Evolutionary conservation across 352 stramenopile genomes (phyloP).

Genomic region (Phytophthora pini): DNA sequence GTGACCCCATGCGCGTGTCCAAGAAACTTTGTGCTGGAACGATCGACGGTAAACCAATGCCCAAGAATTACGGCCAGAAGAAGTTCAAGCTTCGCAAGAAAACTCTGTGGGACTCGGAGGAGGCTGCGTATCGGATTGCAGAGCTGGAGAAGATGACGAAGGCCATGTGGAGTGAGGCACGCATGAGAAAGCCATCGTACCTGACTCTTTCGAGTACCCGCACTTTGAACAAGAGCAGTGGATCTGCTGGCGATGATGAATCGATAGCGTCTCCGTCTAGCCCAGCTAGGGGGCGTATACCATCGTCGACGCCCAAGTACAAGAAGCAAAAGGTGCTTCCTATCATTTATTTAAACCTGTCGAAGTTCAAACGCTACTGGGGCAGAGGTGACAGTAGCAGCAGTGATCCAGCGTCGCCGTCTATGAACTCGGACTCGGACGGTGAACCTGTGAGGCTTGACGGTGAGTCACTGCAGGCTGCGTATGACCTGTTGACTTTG

Average conservation of each 20-base stretch:
- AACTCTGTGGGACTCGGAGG: conserved; percentile 54
- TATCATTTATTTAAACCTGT: conserved; percentile 86
- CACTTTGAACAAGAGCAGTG: conserved; percentile 34
- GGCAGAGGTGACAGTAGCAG: conserved; percentile 18
- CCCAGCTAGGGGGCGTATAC: conserved; percentile 36
- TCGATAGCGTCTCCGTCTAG: conserved; percentile 15
- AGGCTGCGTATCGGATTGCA: conserved; percentile 45
- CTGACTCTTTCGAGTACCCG: conserved; percentile 74
- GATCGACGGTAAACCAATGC: conserved; percentile 72
- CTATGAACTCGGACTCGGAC: conserved; percentile 26
- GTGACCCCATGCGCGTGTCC: conserved; percentile 82
- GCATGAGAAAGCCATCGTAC: conserved; percentile 51
- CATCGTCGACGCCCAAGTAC: conserved; percentile 39
- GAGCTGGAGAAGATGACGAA: conserved; percentile 59
- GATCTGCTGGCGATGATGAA: conserved; percentile 26
- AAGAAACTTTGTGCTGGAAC: conserved; percentile 81
- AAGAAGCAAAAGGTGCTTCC: conserved; percentile 75
- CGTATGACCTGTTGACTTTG: conserved; percentile 74
- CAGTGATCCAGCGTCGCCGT: conserved; percentile 28
- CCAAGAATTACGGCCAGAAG: conserved; percentile 83
- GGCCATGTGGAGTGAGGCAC: conserved; percentile 66
- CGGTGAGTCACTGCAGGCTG: conserved; percentile 72
- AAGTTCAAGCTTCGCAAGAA: conserved; percentile 82
- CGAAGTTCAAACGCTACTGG: conserved; percentile 56
- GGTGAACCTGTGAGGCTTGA: conserved; percentile 54